Percentiles rank a stretch among this genome's conserved stretches.
phyloP scores from a whole-genome alignment of 495 filamentous ascomycete genomes.

The Friedmanniomyces endolithicus region DNA sequence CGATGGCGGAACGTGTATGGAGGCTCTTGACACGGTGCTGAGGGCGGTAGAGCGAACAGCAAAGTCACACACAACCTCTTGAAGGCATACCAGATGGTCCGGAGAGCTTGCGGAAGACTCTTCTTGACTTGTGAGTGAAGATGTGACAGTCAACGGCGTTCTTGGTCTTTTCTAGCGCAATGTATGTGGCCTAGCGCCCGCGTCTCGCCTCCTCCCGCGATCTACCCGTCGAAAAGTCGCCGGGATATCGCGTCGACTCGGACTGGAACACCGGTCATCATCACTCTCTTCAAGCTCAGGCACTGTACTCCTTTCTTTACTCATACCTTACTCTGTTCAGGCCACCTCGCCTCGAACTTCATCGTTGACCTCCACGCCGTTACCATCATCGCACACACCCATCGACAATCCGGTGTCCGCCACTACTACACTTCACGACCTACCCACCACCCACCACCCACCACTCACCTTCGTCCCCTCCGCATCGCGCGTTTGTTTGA shows the following conservation, averaged over 20 bases:
- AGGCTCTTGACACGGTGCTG: no score
- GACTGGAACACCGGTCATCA: not conserved
- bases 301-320: not conserved
- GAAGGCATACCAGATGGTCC: no score
- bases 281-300: not conserved
- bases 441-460: not conserved
- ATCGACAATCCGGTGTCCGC: not conserved
- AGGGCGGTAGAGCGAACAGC: no score
- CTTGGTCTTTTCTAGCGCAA: no score
- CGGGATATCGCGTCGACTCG: no score
- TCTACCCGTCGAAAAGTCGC: no score
- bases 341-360: not conserved
- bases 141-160: no score
- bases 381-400: not conserved
- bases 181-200: no score
- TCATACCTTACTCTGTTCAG: no score
- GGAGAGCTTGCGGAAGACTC: no score
- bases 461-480: not conserved
- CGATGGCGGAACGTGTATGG: not conserved
- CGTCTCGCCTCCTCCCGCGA: not conserved
- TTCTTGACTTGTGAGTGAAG: no score
- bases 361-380: not conserved
- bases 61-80: no score
- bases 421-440: not conserved
- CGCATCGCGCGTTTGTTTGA: constrained; percentile 49